Percentiles rank a stretch among this genome's conserved stretches.
Conservation (phyloP, 2,329 filamentous ascomycete genomes). For the Westerdykella ornata region DNA sequence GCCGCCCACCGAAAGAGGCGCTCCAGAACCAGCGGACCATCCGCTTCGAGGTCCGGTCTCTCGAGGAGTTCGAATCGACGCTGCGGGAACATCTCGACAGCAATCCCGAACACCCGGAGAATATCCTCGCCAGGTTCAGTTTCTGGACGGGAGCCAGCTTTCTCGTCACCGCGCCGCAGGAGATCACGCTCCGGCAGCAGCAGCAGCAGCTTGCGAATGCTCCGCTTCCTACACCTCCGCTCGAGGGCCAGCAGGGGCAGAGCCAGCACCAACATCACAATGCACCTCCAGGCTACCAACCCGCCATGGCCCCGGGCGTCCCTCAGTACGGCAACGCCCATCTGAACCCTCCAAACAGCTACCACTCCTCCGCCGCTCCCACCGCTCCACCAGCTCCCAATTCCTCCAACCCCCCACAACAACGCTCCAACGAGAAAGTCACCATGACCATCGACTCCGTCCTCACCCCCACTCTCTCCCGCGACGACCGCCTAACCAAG, state of each 20-base stretch:
- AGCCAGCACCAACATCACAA: constrained; percentile 11
- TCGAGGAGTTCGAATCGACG: constrained; percentile 34
- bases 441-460: constrained; percentile 10
- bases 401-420: constrained; percentile 11
- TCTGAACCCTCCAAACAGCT: background rate
- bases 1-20: constrained; percentile 35
- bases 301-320: constrained; percentile 8
- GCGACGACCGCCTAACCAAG: no score
- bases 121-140: constrained; percentile 35
- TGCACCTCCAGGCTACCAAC: constrained; percentile 26
- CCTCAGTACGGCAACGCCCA: constrained; percentile 2
- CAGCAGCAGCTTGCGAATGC: background rate
- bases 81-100: constrained; percentile 30
- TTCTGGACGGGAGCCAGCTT: constrained; percentile 36
- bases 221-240: background rate
- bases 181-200: background rate
- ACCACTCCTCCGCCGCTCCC: background rate
- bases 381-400: background rate
- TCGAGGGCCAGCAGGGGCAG: constrained; percentile 1
- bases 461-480: no score
- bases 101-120: constrained; percentile 32
- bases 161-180: constrained; percentile 16
- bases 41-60: constrained; percentile 24
- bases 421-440: constrained; percentile 38
- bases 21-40: constrained; percentile 23